These are phyloP conservation scores for Alternaria ventricosa DNA, from an alignment of 2,329 filamentous ascomycete genomes.

Conservation along the genomic window DNA sequence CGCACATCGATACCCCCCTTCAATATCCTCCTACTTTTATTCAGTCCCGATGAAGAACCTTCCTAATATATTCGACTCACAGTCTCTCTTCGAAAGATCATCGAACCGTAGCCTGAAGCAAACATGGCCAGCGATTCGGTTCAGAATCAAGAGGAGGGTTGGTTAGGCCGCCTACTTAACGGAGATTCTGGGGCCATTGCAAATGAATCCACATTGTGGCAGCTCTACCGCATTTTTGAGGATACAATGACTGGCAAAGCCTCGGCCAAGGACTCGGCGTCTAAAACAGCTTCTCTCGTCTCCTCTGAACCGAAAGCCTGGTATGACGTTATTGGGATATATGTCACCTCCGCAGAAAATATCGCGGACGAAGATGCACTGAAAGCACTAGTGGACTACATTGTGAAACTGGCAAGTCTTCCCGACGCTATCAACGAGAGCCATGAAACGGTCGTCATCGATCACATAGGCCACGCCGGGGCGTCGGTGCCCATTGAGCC, in stretches of 20 bases:
- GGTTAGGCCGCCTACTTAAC: not conserved
- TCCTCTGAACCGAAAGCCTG: not conserved
- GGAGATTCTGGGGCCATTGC: not conserved
- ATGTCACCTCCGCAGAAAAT: not conserved
- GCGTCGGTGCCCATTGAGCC: not conserved
- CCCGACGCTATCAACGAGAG: not conserved
- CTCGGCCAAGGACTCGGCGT: not conserved
- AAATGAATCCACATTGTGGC: not conserved
- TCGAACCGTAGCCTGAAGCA: not conserved
- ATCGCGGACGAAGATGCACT: not conserved
- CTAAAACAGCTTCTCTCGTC: not conserved
- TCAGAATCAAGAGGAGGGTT: not conserved
- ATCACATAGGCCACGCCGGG: not conserved
- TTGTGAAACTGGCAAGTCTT: not conserved
- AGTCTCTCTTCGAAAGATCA: fast-evolving
- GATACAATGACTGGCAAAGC: not conserved
- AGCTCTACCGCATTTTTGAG: not conserved
- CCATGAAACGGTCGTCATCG: not conserved
- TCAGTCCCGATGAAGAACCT: too few relatives aligned
- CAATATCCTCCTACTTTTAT: too few relatives aligned
- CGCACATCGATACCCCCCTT: too few relatives aligned
- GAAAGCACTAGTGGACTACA: not conserved
- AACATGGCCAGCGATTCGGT: not conserved
- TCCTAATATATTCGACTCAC: not conserved
- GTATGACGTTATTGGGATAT: not conserved